These are phyloP conservation scores for Lactarius akahatsu DNA, from an alignment of 768 basidiomycete species.

Conservation along the genomic window DNA sequence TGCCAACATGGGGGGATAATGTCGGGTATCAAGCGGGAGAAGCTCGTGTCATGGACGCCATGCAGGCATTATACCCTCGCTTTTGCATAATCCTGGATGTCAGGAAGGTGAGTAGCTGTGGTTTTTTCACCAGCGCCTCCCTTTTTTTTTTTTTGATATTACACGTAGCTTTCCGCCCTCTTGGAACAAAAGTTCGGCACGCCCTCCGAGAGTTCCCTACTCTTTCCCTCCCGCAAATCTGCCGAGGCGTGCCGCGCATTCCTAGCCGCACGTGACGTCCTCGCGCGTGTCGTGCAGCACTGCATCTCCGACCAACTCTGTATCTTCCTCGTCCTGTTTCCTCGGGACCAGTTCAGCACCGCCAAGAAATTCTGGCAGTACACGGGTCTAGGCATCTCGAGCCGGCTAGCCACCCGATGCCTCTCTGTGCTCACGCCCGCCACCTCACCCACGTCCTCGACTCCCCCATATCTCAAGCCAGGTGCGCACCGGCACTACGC, in stretches of 20 bases:
- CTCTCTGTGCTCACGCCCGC: conserved; percentile 59
- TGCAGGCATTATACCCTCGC: conserved; percentile 91
- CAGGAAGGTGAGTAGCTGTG: conserved; percentile 55
- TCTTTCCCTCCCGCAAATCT: conserved; percentile 70
- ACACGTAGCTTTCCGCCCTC: conserved; percentile 65
- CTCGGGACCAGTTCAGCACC: conserved; percentile 52
- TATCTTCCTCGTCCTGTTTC: conserved; percentile 83
- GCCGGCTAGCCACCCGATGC: conserved; percentile 81
- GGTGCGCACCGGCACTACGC: conserved; percentile 60
- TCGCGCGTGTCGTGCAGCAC: conserved; percentile 64
- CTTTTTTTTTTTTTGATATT: neutral
- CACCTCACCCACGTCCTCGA: conserved; percentile 32
- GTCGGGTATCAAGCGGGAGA: conserved; percentile 91
- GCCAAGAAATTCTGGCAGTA: conserved; percentile 98
- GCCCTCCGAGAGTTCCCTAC: conserved; percentile 69
- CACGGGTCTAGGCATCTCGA: conserved; percentile 85
- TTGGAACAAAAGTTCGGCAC: conserved; percentile 78
- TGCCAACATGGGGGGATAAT: conserved; percentile 90
- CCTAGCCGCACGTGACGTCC: conserved; percentile 53
- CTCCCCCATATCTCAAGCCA: conserved; percentile 6
- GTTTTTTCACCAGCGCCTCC: neutral
- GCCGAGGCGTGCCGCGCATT: conserved; percentile 79
- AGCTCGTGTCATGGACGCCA: conserved; percentile 68
- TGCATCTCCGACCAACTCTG: conserved; percentile 49
- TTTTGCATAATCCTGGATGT: conserved; percentile 91